Evolutionary conservation across 352 stramenopile species (phyloP).

Genomic region (Plasmopara viticola): DNA sequence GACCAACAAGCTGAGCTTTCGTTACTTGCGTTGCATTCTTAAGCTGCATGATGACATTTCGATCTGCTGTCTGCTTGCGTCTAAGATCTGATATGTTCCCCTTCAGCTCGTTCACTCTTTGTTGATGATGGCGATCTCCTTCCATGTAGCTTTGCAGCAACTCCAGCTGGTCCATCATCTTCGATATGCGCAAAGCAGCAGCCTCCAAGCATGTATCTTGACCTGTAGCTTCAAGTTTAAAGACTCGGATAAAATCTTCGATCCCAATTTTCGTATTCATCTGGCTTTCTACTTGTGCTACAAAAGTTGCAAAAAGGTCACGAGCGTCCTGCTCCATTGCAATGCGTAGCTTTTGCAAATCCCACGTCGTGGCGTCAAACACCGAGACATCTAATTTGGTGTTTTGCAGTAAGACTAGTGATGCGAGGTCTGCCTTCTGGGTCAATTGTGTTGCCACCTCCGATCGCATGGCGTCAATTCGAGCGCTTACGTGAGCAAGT

Average conservation of each 20-base stretch:
- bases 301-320: conserved; percentile 57
- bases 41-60: conserved; percentile 39
- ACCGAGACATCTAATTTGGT: conserved; percentile 61
- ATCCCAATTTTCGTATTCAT: conserved; percentile 47
- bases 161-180: conserved; percentile 51
- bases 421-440: conserved; percentile 38
- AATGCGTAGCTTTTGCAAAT: conserved; percentile 47
- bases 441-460: conserved; percentile 28
- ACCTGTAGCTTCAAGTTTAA: conserved; percentile 43
- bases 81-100: conserved; percentile 42
- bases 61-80: conserved; percentile 38
- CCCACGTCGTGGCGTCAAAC: conserved; percentile 44
- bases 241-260: conserved; percentile 62
- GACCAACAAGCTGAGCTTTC: conserved; percentile 18
- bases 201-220: conserved; percentile 44
- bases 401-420: conserved; percentile 29
- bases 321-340: conserved; percentile 49
- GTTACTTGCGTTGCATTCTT: conserved; percentile 24
- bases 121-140: conserved; percentile 38
- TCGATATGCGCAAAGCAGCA: conserved; percentile 35
- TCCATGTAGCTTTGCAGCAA: conserved; percentile 39
- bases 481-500: conserved; percentile 28
- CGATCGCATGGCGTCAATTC: conserved; percentile 27
- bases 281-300: conserved; percentile 43
- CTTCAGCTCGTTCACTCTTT: conserved; percentile 41